Conservation (phyloP, 2,329 filamentous ascomycete species). For the Neurospora sp. region DNA sequence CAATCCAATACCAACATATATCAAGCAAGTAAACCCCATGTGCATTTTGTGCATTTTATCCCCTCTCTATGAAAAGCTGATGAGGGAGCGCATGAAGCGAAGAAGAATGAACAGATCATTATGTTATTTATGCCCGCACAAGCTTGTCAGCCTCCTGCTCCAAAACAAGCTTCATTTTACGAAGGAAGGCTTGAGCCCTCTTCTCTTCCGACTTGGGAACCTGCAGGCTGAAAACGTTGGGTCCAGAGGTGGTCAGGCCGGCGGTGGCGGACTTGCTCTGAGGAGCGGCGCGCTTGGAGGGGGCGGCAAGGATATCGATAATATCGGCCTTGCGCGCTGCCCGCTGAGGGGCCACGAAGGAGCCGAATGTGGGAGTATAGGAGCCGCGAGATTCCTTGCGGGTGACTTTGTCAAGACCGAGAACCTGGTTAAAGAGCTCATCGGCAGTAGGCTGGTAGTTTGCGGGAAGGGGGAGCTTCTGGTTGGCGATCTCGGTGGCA, state of each 20-base stretch:
- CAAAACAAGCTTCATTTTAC: conserved; percentile 74
- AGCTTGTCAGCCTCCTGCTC: conserved; percentile 71
- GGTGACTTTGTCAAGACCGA: conserved; percentile 51
- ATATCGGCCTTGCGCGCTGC: conserved; percentile 57
- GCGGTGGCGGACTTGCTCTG: conserved; percentile 26
- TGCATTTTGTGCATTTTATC: neutral
- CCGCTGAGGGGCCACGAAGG: conserved; percentile 34
- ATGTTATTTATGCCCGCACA: conserved; percentile 29
- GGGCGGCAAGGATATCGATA: conserved; percentile 64
- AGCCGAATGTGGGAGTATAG: conserved; percentile 63
- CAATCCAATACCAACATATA: neutral
- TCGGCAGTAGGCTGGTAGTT: conserved; percentile 58
- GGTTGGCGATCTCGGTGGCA: conserved; percentile 79
- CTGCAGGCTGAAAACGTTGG: conserved; percentile 73
- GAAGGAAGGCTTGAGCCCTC: conserved; percentile 71
- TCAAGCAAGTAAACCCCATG: neutral
- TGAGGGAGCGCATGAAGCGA: neutral
- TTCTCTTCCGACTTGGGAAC: conserved; percentile 75
- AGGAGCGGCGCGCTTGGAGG: conserved; percentile 13
- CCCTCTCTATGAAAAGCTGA: neutral
- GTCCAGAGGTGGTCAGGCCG: conserved; percentile 39
- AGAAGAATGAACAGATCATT: neutral
- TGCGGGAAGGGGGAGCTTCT: conserved; percentile 63
- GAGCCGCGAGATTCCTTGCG: conserved; percentile 45
- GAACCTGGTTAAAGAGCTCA: conserved; percentile 81